These are phyloP conservation scores for Elaeis guineensis DNA, from an alignment of 176 grass and related monocot genomes.

Conservation along the genomic window DNA sequence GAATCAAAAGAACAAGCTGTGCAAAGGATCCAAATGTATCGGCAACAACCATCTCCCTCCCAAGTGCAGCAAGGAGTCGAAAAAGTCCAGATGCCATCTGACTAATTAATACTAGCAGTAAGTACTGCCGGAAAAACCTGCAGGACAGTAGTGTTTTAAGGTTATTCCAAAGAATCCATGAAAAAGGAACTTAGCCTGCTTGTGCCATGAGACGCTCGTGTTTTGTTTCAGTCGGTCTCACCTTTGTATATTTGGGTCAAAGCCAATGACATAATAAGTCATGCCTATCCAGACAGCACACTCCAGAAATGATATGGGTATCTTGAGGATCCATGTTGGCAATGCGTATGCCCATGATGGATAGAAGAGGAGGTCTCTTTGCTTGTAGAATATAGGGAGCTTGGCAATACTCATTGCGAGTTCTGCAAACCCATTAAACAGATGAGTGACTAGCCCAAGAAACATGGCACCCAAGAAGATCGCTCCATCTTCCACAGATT, in stretches of 20 bases:
- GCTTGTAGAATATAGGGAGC: conserved; percentile 55
- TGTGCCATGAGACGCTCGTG: background rate
- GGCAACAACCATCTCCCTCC: conserved; percentile 59
- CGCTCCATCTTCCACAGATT: conserved; percentile 13
- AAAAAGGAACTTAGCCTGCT: too few relatives aligned
- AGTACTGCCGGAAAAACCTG: conserved; percentile 60
- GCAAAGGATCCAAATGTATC: conserved; percentile 49
- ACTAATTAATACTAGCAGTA: conserved; percentile 43
- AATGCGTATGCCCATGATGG: conserved; percentile 46
- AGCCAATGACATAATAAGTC: conserved; percentile 55
- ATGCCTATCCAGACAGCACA: conserved; percentile 34
- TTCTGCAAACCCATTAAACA: conserved; percentile 58
- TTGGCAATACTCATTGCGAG: conserved; percentile 35
- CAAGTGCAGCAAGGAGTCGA: conserved; percentile 54
- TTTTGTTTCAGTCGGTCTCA: conserved; percentile 15
- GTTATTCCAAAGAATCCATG: too few relatives aligned
- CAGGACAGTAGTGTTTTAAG: background rate
- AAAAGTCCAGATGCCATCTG: conserved; percentile 51
- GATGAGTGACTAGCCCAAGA: conserved; percentile 26
- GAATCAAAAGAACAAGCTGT: conserved; percentile 48
- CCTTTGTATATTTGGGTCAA: conserved; percentile 51
- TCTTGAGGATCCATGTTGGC: conserved; percentile 33
- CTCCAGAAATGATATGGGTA: conserved; percentile 48
- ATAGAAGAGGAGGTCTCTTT: conserved; percentile 51
- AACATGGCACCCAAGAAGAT: conserved; percentile 41